Evolutionary conservation across 2,329 filamentous ascomycete species (phyloP).

Genomic region (Clonostachys chloroleuca): DNA sequence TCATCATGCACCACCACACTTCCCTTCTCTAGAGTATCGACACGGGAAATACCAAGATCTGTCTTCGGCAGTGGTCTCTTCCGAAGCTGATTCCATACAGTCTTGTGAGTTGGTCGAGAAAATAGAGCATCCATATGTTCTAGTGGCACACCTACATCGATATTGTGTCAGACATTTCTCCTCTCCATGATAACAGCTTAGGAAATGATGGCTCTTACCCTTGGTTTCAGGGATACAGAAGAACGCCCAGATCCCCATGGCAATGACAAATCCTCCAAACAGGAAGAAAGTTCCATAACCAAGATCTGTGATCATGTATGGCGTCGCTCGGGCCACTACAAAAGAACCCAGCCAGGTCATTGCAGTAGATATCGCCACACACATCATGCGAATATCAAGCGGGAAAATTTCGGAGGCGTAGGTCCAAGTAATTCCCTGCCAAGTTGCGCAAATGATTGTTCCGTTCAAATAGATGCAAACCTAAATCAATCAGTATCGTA

Average conservation of each 20-base stretch:
- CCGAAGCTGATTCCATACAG: constrained; percentile 17
- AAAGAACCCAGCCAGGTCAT: constrained; percentile 32
- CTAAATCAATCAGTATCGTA: too few relatives aligned
- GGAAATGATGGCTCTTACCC: constrained; percentile 16
- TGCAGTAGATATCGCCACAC: constrained; percentile 24
- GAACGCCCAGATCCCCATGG: constrained; percentile 39
- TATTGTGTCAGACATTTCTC: too few relatives aligned
- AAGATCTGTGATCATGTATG: constrained; percentile 32
- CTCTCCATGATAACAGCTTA: too few relatives aligned
- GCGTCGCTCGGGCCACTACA: constrained; percentile 29
- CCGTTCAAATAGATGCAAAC: constrained; percentile 34
- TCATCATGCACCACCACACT: too few relatives aligned
- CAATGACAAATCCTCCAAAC: constrained; percentile 39
- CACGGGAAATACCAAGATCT: too few relatives aligned
- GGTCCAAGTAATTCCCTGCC: constrained; percentile 37
- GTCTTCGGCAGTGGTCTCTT: neutral
- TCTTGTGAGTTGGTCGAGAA: constrained; percentile 19
- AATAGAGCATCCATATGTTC: constrained; percentile 39
- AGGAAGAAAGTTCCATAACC: constrained; percentile 49
- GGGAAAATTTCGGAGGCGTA: constrained; percentile 44
- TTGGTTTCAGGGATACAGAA: constrained; percentile 50
- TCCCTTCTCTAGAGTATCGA: too few relatives aligned
- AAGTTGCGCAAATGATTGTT: constrained; percentile 29
- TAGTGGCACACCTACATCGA: constrained; percentile 27
- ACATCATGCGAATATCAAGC: constrained; percentile 25